Evolutionary conservation across 371 early-diverging fungal genomes (phyloP).

Genomic region (Chytridiales sp.): DNA sequence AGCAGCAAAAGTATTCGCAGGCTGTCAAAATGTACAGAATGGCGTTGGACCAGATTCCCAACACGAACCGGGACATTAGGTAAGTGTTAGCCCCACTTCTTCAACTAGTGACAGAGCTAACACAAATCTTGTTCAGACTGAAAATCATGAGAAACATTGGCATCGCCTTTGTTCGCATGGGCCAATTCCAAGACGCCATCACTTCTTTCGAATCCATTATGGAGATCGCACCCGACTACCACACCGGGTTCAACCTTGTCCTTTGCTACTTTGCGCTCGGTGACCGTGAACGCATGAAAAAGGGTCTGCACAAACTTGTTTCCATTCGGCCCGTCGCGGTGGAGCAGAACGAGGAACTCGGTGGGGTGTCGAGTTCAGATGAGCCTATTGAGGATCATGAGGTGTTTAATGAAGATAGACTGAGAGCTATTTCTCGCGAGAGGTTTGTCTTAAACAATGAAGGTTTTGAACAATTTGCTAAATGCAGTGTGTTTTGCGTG

Average conservation of each 20-base stretch:
- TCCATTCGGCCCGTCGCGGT: constrained; percentile 36
- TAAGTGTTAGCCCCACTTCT: constrained; percentile 6
- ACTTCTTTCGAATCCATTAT: constrained; percentile 55
- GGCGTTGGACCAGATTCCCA: constrained; percentile 59
- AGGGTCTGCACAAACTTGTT: constrained; percentile 46
- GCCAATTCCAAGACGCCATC: constrained; percentile 57
- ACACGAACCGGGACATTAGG: constrained; percentile 47
- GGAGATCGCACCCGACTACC: constrained; percentile 53
- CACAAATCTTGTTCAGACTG: constrained; percentile 24
- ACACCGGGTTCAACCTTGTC: constrained; percentile 54
- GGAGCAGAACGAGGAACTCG: constrained; percentile 47
- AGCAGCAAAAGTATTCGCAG: constrained; percentile 49
- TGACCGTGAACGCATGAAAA: constrained; percentile 52
- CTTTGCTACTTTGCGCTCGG: constrained; percentile 60
- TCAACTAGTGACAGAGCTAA: not conserved
- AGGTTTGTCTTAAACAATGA: constrained; percentile 11
- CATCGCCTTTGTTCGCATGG: constrained; percentile 50
- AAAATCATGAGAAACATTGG: constrained; percentile 59
- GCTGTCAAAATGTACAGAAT: constrained; percentile 63
- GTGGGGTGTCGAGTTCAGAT: constrained; percentile 10
- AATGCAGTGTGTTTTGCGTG: not conserved
- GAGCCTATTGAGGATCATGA: constrained; percentile 52
- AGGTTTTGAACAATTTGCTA: no score
- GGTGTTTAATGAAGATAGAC: constrained; percentile 49
- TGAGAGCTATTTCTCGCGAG: constrained; percentile 45